Conservation (phyloP, 2,329 filamentous ascomycete genomes). For the Scedosporium boydii region DNA sequence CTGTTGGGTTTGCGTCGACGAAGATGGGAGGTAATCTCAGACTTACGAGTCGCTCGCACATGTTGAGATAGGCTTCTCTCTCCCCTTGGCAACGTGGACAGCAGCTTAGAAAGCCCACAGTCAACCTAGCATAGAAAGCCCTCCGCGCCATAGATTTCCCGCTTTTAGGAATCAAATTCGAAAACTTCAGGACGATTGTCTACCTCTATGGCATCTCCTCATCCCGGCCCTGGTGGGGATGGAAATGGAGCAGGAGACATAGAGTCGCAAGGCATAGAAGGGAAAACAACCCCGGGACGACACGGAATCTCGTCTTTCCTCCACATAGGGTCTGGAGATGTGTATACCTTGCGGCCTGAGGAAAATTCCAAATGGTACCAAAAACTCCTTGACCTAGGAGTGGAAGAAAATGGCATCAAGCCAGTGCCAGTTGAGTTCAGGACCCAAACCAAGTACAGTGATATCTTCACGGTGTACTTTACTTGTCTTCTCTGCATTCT, state of each 20-base stretch:
- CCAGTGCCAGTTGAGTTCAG: conserved; percentile 46
- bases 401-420: conserved; percentile 45
- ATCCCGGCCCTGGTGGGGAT: background rate
- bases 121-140: too few relatives aligned
- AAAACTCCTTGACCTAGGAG: conserved; percentile 30
- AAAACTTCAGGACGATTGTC: background rate
- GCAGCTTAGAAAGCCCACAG: too few relatives aligned
- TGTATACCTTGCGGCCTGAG: background rate
- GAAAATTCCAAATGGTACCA: conserved; percentile 29
- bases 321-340: background rate
- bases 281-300: background rate
- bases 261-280: background rate
- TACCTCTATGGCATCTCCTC: background rate
- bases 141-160: too few relatives aligned
- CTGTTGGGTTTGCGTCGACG: too few relatives aligned
- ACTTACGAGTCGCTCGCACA: background rate
- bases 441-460: conserved; percentile 41
- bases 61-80: background rate
- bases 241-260: background rate
- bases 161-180: too few relatives aligned
- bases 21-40: too few relatives aligned
- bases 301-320: background rate
- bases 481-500: conserved; percentile 46
- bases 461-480: conserved; percentile 53
- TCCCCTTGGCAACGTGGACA: background rate